phyloP scores from a whole-genome alignment of 805 yeast genomes.

The Schwanniomyces polymorphus region DNA sequence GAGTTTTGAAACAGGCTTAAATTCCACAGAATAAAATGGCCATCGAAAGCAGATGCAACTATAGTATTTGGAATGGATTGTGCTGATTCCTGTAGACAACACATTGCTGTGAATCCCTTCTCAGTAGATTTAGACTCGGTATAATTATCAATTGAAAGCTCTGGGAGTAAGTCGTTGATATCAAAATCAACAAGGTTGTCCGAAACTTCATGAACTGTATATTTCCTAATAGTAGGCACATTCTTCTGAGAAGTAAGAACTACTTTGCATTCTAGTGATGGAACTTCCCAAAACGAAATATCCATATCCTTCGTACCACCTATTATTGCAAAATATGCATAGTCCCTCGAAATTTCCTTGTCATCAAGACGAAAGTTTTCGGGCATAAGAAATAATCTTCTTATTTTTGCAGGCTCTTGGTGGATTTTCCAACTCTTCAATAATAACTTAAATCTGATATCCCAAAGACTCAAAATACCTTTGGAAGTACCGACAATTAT shows the following conservation, averaged over 20 bases:
- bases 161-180: conserved; percentile 13
- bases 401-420: conserved; percentile 38
- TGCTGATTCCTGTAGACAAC: neutral
- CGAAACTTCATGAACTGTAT: conserved; percentile 20
- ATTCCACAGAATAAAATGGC: conserved; percentile 29
- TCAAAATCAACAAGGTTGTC: conserved; percentile 7
- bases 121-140: neutral
- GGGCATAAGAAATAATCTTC: conserved; percentile 46
- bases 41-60: conserved; percentile 27
- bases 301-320: conserved; percentile 38
- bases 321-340: conserved; percentile 8
- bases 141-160: neutral
- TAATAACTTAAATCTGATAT: conserved; percentile 61
- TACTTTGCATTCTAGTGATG: conserved; percentile 55
- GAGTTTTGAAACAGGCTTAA: conserved; percentile 15
- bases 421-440: conserved; percentile 65
- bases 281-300: conserved; percentile 74
- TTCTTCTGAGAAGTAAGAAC: conserved; percentile 20
- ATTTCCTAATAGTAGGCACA: conserved; percentile 21
- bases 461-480: conserved; percentile 83
- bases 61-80: conserved; percentile 7
- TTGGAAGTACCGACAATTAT: conserved; percentile 69
- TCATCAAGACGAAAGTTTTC: conserved; percentile 28
- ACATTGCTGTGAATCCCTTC: neutral
- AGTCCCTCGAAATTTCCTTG: conserved; percentile 11